Conservation (phyloP, 164 flowering plant species). For the Aristolochia californica region DNA sequence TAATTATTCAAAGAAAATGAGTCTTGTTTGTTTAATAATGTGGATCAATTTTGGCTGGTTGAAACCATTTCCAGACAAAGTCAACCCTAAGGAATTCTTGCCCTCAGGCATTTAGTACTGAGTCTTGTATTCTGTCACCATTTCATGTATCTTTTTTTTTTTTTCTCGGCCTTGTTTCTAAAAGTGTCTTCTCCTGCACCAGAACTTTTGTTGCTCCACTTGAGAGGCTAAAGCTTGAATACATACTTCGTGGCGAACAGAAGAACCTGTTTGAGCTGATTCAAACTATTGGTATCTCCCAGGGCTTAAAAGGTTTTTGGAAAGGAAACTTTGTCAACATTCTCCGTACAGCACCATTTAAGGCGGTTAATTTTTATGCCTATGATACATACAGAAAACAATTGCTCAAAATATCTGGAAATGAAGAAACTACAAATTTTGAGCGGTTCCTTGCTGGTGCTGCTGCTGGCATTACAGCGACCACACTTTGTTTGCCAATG, state of each 20-base stretch:
- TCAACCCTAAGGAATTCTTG: no score
- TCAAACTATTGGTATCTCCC: constrained; percentile 54
- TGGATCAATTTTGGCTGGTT: no score
- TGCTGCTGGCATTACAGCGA: constrained; percentile 84
- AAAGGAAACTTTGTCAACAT: constrained; percentile 84
- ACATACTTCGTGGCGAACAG: constrained; percentile 85
- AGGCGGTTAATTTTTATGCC: constrained; percentile 77
- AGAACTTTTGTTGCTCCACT: constrained; percentile 91
- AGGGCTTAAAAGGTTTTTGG: constrained; percentile 88
- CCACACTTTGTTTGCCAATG: constrained; percentile 74
- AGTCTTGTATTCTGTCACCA: background rate
- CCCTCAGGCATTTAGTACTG: no score
- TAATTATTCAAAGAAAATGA: background rate
- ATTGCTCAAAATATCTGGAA: constrained; percentile 48
- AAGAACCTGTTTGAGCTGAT: constrained; percentile 55
- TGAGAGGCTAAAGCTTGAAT: constrained; percentile 92
- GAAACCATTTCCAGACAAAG: no score
- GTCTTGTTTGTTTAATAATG: no score
- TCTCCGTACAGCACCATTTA: constrained; percentile 92
- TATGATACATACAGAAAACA: constrained; percentile 86
- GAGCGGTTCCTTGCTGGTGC: constrained; percentile 94
- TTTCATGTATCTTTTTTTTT: no score
- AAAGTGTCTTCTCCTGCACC: constrained; percentile 16
- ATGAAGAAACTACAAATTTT: constrained; percentile 66
- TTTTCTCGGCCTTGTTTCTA: background rate